Evolutionary conservation across 2,329 filamentous ascomycete genomes (phyloP), one percentile per base, ranked within the genome.

Genomic region (Didymella pomorum): DNA sequence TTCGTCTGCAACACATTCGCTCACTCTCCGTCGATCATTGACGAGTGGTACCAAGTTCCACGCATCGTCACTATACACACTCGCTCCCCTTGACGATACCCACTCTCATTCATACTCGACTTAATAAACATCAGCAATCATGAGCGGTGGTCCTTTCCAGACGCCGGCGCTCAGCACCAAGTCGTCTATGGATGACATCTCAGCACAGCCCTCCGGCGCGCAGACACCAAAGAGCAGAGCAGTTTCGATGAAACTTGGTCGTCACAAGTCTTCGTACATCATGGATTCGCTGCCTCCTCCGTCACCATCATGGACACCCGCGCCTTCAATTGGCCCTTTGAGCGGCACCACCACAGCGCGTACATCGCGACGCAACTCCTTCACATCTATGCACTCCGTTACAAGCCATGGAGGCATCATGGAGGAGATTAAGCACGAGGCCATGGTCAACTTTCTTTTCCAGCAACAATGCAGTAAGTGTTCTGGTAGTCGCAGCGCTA

Each of bases 391-490:
- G 46, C 58, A 58, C 25, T 64, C 61, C 4, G 44, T 54, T 20
- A 35, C 48, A 25, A 63, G 62, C 37, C 44, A 46, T 43, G 50
- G 52, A 2, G 44, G 56, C 3, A 54, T 67, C 11, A 63, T 68
- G 60, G 88, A 91, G 59, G 89, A 91, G 62, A 89, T 92, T 76
- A 91, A 89, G 76, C 88, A 92, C 70, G 90, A 93, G 75, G 88
- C 93, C 60, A 93, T 93, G 89, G 89, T 91, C 60, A 92, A 91
- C 77, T 92, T 91, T 73, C 81, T 93, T 25, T 92, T 92, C 76
- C 90, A 93, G 75, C 89, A 93, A 73, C 89, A 92, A 77, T 92
- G 89, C 70, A 84, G 61, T 64, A 52, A 62, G 61, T 63, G 31
- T 60, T 55, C 23, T 35, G 23, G 57, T 48, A 35, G 25, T 45